A percentile compares a stretch with the other conserved stretches of the same genome.
Conservation (phyloP, 768 basidiomycete genomes). For the Tricholoma sp. region DNA sequence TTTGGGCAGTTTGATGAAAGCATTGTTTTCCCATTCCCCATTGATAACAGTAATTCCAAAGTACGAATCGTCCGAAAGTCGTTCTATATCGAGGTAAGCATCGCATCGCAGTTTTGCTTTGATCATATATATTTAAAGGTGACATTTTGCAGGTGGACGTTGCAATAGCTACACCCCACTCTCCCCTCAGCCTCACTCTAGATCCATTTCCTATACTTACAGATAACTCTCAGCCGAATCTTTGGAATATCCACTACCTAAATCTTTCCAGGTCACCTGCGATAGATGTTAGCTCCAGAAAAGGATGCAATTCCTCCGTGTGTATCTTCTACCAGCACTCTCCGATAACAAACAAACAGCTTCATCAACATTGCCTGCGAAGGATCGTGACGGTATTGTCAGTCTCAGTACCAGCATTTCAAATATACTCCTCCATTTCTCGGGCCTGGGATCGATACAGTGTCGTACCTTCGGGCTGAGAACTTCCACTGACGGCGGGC, state of each 20-base stretch:
- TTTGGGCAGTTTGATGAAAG: conserved; percentile 1
- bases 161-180: conserved; percentile 7
- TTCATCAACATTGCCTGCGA: not conserved
- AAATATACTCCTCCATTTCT: conserved; percentile 12
- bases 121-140: not conserved
- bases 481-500: conserved; percentile 10
- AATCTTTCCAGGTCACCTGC: conserved; percentile 21
- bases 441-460: conserved; percentile 15
- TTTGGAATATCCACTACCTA: conserved; percentile 23
- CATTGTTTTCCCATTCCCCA: conserved; percentile 38
- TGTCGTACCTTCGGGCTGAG: conserved; percentile 16
- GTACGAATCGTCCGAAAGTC: conserved; percentile 52
- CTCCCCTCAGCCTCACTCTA: conserved; percentile 12
- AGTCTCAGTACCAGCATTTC: conserved; percentile 25
- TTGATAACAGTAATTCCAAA: conserved; percentile 31
- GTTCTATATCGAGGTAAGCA: conserved; percentile 42
- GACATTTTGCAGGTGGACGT: conserved; percentile 13
- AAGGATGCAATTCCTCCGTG: conserved; percentile 19
- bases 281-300: conserved; percentile 11
- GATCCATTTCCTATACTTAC: conserved; percentile 24
- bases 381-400: conserved; percentile 13
- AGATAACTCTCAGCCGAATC: conserved; percentile 1
- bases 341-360: conserved; percentile 4
- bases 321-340: conserved; percentile 13
- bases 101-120: not conserved